Evolutionary conservation across 1,284 basidiomycete genomes (phyloP), one percentile per base, ranked within the genome.

Genomic region (Marasmius fiardii): DNA sequence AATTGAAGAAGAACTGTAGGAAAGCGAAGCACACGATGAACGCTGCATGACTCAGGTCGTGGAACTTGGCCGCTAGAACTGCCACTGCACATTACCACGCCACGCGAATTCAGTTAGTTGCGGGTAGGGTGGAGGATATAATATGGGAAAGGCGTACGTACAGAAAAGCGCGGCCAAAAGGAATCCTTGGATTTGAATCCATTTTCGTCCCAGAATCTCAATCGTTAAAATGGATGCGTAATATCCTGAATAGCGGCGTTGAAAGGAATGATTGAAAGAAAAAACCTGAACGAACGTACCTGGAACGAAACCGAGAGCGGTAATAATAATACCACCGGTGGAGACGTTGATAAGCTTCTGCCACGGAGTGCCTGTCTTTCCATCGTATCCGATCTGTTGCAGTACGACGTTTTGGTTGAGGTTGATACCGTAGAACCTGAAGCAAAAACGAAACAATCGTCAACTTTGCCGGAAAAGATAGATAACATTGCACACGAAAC

Each of bases 151-250:
- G 48, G 45, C 3, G 48, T 23, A 71, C 79, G 16, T 47, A 82
- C 78, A 68, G 68, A 85, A 83, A 14, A 85, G 66, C 3, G 82
- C 82, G 44, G 84, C 74, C 57, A 85, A 48, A 50, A 79, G 65
- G 76, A 88, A 89, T 34, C 86, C 86, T 72, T 86, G 83, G 57
- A 87, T 70, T 65, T 87, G 84, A 62, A 85, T 84, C 58, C 73
- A 72, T 63, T 85, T 85, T 48, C 83, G 75, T 0, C 84, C 83
- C 21, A 83, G 74, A 60, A 73, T 74, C 70, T 86, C 84, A 63
- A 85, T 81, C 24, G 80, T 75, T 44, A 84, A 64, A 53, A 86
- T 74, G 2, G 82, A 72, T 18, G 69, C 78, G 60, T 86, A 86
- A 67, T 85, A 82, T 8, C 83, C 82, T 66, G 63, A 54, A n/a